phyloP scores from a whole-genome alignment of 169 alveolate genomes.

The Perkinsus olseni region DNA sequence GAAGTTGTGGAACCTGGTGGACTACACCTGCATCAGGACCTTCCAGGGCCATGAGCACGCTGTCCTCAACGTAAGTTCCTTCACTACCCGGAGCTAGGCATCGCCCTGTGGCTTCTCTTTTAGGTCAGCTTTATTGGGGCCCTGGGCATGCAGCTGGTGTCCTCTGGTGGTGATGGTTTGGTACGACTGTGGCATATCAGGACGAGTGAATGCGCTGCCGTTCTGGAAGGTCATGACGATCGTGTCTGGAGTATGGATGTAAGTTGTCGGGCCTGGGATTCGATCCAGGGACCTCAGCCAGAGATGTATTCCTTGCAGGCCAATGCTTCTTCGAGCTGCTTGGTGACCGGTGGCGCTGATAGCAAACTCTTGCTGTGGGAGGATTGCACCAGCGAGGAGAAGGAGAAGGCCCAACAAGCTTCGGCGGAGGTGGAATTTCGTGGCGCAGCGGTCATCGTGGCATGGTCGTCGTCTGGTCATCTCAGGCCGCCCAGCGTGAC shows the following conservation, averaged over 20 bases:
- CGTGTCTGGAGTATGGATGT: constrained; percentile 9
- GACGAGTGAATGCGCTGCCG: constrained; percentile 53
- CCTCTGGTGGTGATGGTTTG: constrained; percentile 60
- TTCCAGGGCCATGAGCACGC: constrained; percentile 53
- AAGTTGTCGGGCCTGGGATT: background rate
- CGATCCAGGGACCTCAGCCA: background rate
- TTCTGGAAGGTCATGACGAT: constrained; percentile 58
- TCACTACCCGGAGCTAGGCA: constrained; percentile 1
- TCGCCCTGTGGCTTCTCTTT: background rate
- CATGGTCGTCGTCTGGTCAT: too few relatives aligned
- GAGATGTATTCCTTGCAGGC: background rate
- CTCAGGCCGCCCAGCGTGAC: background rate
- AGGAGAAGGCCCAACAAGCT: background rate
- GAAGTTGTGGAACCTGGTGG: constrained; percentile 62
- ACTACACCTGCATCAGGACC: constrained; percentile 54
- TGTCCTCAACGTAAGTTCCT: constrained; percentile 49
- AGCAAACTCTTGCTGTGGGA: background rate
- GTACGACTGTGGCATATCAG: constrained; percentile 68
- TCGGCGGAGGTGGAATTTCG: background rate
- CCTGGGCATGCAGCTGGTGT: constrained; percentile 48
- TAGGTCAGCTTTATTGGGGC: background rate
- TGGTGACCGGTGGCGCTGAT: constrained; percentile 11
- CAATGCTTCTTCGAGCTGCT: background rate
- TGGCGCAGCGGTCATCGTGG: background rate
- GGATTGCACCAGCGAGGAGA: background rate